A percentile compares a stretch with the other conserved stretches of the same genome.
Evolutionary conservation across 768 basidiomycete species (phyloP).

Genomic region (Polyporus arcularius): DNA sequence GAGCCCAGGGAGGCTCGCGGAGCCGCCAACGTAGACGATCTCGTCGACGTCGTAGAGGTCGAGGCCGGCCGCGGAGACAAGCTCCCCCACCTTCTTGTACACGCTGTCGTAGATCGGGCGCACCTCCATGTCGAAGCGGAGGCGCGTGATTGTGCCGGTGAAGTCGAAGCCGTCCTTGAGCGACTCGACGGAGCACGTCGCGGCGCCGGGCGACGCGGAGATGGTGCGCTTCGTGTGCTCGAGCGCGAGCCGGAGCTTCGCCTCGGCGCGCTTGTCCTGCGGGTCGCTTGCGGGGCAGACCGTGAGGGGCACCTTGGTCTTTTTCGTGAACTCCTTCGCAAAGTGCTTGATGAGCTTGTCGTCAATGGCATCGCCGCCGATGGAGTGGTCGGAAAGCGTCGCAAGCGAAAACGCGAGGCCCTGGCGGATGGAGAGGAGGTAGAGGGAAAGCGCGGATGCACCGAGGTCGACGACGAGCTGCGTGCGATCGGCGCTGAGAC

Average conservation of each 20-base stretch:
- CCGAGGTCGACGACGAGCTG: conserved; percentile 84
- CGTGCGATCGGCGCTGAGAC: conserved; percentile 61
- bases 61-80: conserved; percentile 52
- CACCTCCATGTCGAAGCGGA: conserved; percentile 48
- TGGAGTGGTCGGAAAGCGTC: conserved; percentile 42
- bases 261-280: conserved; percentile 81
- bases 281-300: conserved; percentile 59
- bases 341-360: conserved; percentile 87
- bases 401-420: conserved; percentile 72
- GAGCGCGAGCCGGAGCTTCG: conserved; percentile 90
- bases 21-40: conserved; percentile 79
- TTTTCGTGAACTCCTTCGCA: conserved; percentile 95
- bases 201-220: conserved; percentile 82
- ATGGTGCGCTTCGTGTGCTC: conserved; percentile 95
- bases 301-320: conserved; percentile 76
- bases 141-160: conserved; percentile 64
- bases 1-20: conserved; percentile 72
- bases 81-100: conserved; percentile 47
- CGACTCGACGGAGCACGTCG: conserved; percentile 90
- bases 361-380: conserved; percentile 77
- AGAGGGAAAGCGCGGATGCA: conserved; percentile 66
- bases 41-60: conserved; percentile 76
- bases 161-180: conserved; percentile 93
- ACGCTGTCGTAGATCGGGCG: conserved; percentile 62
- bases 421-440: conserved; percentile 71